Evolutionary conservation across 177 flowering plant species (phyloP), one percentile per base, ranked within the genome.

Genomic region (Telopea speciosissima): DNA sequence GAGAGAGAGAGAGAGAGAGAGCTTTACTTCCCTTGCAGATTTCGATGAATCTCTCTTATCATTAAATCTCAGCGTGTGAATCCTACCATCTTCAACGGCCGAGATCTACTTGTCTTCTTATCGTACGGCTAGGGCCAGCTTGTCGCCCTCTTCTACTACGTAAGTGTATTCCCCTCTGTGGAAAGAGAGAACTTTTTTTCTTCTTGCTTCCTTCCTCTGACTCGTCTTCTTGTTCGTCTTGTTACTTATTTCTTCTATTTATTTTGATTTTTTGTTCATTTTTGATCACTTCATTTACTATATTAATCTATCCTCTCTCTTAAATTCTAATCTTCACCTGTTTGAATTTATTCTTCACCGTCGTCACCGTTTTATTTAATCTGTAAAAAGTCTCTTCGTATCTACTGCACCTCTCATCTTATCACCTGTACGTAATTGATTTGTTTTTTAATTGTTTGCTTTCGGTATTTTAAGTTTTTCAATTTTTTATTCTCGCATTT

Each of bases 141-240:
- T 72, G 76, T 72, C 82, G 63, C 73, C 76, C 12, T 63, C 67
- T 42, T 58, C 66, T 61, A 76, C 83, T 61, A 77, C 83, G 86
- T 81, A 79, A 74, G 75, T 31, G 12, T 52, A 14, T 1, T 5
- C n/a, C 17, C 58, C 58, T 2, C 21, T 5, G n/a, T 11, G n/a
- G 5, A 56, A 65, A 25, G 33, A 40, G 17, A 13, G 59, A 7
- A 49, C 31, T 22, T 19, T 60, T 31, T 3, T 36, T 8, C 7
- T 36, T 5, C 7, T 36, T 28, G 0, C 40, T 36, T 36, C 5
- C 40, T 36, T 36, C 31, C 31, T 28, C 31, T n/a, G 31, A 28
- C 31, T 28, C 31, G 2, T 28, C 31, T 28, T 28, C 31, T 28
- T 28, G 3, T 28, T 2, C 31, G 2, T 28, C 0, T 28, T 28